Base-by-base conservation (phyloP, 257 asterid species). In the Jaltomata sinuosa region DNA sequence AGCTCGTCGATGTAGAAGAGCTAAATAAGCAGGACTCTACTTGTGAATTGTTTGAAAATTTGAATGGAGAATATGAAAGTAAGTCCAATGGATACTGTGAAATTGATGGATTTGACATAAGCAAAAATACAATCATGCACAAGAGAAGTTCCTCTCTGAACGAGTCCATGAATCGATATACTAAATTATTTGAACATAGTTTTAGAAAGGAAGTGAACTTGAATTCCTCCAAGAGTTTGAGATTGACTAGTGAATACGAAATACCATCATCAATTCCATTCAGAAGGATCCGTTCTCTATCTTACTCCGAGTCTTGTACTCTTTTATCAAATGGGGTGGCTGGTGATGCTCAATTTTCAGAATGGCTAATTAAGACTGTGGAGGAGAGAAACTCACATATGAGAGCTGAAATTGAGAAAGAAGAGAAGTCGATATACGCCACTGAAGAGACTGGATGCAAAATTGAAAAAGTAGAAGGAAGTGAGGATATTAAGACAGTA, bases 151-250 rank as follows among this genome's bases (percentile, higher is more conserved):
- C 90, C 27, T 93, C 98, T 32, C 85, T 93, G 8, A 90, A 72
- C 34, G 99, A 94, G 42, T 92, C 97, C 11, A 29, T 92, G 50
- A 93, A 87, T 40, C 92, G 87, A 82, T 95, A 94, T 86, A 81
- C 91, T 36, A 86, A 84, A 54, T 80, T 95, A 77, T 90, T 91
- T 84, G 93, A 86, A 64, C 89, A 85, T 79, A 87, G 80, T 87
- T 80, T 42, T 8, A 82, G 83, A 32, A 84, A 74, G 84, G 90
- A 92, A 9, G 85, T 69, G 22, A 87, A 86, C 80, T 64, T 90
- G 84, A 83, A 78, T 64, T 29, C 88, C 19, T 92, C 94, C 2
- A 90, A 69, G 90, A 96, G 98, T 92, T 91, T 96, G 86, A 94
- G 84, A 88, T 61, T 91, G 49, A 69, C 89, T 36, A 89, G 87